Base-by-base conservation (phyloP, 768 basidiomycete genomes). In the Suillus fuscotomentosus region DNA sequence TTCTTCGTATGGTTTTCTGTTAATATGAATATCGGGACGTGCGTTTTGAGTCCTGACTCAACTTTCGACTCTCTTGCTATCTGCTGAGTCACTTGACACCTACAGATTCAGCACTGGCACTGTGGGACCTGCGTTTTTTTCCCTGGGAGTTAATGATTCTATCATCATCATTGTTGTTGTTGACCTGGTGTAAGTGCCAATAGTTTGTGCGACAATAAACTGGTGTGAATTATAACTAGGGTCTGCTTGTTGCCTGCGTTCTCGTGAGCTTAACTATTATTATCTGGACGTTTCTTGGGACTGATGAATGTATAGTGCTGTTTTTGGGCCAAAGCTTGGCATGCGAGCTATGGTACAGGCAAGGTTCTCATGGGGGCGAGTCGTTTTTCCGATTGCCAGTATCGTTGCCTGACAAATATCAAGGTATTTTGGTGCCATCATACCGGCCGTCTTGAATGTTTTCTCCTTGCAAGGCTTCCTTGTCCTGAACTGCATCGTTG, bases 401-500 rank as follows among this genome's bases (percentile, higher is more conserved):
- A 20, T 62, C 4, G 22, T 60, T 13, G 4, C n/a, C 60, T 50
- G 31, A 62, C 22, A 9, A 64, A 66, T 66, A 24, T 31, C 39
- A 63, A 83, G 82, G 14, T 81, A 79, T 60, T 79, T 77, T 47
- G 79, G 77, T 4, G 74, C 76, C 3, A 71, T 78, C 47, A 66
- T 81, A 60, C 78, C 80, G 13, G 83, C 81, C 67, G 70, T 77
- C 36, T 75, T 86, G 43, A 84, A 86, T 66, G 77, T 84, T 15
- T 72, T 82, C n/a, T 77, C 80, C 0, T 79, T 84, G 77, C 72
- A 82, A 68, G 86, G 87, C 0, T 89, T 85, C 72, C 77, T 84
- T 68, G 78, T 87, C 36, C 70, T 89, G 36, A 86, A 85, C 66
- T 81, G 80, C 65, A 88, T 89, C 66, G 77, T 88, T n/a, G 88